phyloP scores from a whole-genome alignment of 1,284 basidiomycete genomes.

The Irpex sp. region DNA sequence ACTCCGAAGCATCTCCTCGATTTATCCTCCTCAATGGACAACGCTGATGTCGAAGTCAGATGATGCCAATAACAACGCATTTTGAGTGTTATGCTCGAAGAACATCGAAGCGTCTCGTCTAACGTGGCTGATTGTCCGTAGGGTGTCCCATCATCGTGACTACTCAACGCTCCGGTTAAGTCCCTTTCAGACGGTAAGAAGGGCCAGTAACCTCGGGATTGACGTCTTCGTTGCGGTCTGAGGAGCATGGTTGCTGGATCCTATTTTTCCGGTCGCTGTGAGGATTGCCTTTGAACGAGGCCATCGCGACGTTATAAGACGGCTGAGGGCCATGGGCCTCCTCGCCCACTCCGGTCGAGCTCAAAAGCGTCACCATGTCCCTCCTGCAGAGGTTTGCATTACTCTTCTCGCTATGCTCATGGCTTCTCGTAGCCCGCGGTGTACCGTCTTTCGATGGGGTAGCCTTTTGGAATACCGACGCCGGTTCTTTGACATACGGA shows the following conservation, averaged over 20 bases:
- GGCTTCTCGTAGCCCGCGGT: constrained; percentile 25
- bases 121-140: background rate
- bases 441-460: constrained; percentile 47
- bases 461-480: constrained; percentile 32
- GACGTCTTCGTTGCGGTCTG: background rate
- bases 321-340: background rate
- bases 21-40: constrained; percentile 21
- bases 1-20: constrained; percentile 26
- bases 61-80: background rate
- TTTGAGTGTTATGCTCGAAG: background rate
- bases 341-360: constrained; percentile 1
- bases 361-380: constrained; percentile 10
- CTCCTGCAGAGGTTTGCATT: constrained; percentile 17
- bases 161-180: background rate
- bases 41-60: background rate
- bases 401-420: constrained; percentile 18
- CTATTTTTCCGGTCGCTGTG: constrained; percentile 10
- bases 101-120: background rate
- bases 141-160: background rate
- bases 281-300: background rate
- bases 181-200: background rate
- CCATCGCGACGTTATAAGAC: constrained; percentile 6
- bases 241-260: background rate
- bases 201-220: background rate
- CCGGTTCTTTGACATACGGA: constrained; percentile 48